Percentiles rank a stretch among this genome's conserved stretches.
phyloP scores from a whole-genome alignment of 306 rosid genomes.

The Dicorynia guianensis region DNA sequence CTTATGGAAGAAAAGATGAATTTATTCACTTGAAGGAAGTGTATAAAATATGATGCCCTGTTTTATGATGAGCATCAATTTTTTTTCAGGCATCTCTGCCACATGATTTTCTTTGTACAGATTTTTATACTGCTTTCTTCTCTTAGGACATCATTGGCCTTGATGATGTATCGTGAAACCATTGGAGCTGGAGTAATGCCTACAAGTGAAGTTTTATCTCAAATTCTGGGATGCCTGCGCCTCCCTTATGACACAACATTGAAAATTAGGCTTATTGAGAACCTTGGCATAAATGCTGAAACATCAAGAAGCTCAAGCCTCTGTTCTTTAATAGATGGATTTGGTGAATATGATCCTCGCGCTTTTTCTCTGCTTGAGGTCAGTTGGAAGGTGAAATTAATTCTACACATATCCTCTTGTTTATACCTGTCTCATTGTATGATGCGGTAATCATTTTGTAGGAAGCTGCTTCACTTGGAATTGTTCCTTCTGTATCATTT shows the following conservation, averaged over 20 bases:
- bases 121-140: constrained; percentile 36
- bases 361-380: constrained; percentile 92
- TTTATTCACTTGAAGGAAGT: neutral
- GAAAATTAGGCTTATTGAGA: constrained; percentile 73
- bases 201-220: constrained; percentile 74
- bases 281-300: constrained; percentile 66
- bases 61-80: constrained; percentile 33
- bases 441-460: constrained; percentile 47
- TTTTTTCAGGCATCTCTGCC: constrained; percentile 33
- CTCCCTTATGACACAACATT: constrained; percentile 48
- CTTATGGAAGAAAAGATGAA: no score
- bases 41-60: constrained; percentile 17
- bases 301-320: constrained; percentile 65
- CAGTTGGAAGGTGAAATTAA: constrained; percentile 47
- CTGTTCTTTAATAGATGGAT: constrained; percentile 82
- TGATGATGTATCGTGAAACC: constrained; percentile 79
- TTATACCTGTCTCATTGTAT: constrained; percentile 37
- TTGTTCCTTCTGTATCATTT: constrained; percentile 77
- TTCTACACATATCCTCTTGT: constrained; percentile 11
- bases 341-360: constrained; percentile 95
- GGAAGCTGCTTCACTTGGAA: constrained; percentile 96
- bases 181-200: constrained; percentile 75
- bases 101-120: constrained; percentile 41
- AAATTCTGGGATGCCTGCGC: constrained; percentile 88
- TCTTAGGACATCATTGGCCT: constrained; percentile 85